These are phyloP conservation scores for Scleromitrula shiraiana DNA, from an alignment of 2,329 filamentous ascomycete species.

Conservation along the genomic window DNA sequence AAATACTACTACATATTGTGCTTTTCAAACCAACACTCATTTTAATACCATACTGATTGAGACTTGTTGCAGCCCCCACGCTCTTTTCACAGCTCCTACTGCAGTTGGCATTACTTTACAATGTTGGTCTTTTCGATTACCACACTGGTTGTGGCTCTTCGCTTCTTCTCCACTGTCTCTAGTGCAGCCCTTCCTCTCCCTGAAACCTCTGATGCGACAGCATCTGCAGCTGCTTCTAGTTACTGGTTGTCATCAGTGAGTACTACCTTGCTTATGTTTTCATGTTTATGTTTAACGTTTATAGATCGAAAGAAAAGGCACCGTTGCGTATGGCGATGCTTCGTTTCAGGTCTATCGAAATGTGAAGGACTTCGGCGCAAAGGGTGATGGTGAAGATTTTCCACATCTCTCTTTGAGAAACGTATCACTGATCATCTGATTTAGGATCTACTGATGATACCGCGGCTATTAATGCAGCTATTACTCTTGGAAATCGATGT, in stretches of 20 bases:
- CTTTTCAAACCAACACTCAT: background rate
- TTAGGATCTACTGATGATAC: conserved; percentile 70
- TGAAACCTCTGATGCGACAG: conserved; percentile 11
- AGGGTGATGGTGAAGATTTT: conserved; percentile 56
- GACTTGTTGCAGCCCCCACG: conserved; percentile 20
- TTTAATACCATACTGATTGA: conserved; percentile 12
- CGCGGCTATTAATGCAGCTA: conserved; percentile 73
- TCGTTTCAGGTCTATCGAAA: conserved; percentile 72
- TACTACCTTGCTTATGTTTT: background rate
- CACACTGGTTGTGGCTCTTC: conserved; percentile 24
- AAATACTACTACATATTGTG: background rate
- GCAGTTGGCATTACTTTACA: conserved; percentile 29
- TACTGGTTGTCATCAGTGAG: conserved; percentile 26
- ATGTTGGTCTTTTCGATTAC: conserved; percentile 27
- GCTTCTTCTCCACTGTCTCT: conserved; percentile 24
- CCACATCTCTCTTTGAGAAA: conserved; percentile 35
- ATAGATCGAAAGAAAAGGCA: conserved; percentile 27
- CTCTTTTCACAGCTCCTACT: conserved; percentile 26
- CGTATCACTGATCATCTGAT: conserved; percentile 53
- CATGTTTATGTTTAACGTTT: background rate
- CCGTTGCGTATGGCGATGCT: conserved; percentile 31
- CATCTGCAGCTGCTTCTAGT: conserved; percentile 9
- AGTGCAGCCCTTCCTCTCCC: conserved; percentile 18
- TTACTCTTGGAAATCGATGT: conserved; percentile 71
- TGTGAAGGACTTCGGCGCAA: conserved; percentile 67